Evolutionary conservation across 1,284 basidiomycete genomes (phyloP), one percentile per base, ranked within the genome.

Genomic region (Trichosporon sp.): DNA sequence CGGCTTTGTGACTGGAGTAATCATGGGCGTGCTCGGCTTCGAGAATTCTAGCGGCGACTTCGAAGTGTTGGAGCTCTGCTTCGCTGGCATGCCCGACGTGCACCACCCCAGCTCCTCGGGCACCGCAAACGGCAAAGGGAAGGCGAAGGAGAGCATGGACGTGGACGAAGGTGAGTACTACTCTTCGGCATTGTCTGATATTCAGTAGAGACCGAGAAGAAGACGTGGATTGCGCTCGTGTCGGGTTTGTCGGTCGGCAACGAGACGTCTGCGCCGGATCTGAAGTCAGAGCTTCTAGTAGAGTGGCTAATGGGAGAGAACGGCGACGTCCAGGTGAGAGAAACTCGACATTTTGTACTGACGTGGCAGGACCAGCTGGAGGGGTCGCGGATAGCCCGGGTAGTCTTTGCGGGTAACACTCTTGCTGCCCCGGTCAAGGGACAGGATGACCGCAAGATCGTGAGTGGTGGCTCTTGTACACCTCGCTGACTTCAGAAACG

Each of bases 31-130:
- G 0, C 87, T 99, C 10, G 96, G 96, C 1, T 89, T 91, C 77
- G 97, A 99, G 82, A 97, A 92, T 0, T 86, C 89, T 0, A 87
- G 87, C 26, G 96, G 97, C 6, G 94, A 98, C 74, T 98, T 99
- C 77, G 92, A 98, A 79, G 95, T 97, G 3, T 87, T 92, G n/a
- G 96, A 98, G 81, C 83, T 93, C 4, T 94, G 93, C 83, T 93
- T 89, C 78, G 88, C 95, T 2, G 95, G 91, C 0, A 86, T 95
- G 84, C 90, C 94, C 7, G 89, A 90, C 1, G 89, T 91, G 74
- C 80, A 78, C 10, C 65, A 71, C 70, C 56, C 78, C 0, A 67
- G 74, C 65, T 65, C 65, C 2, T 76, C 78, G 68, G 80, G 71
- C 69, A 79, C 64, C 31, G 38, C 31, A 1, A 85, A 75, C 73